These are phyloP conservation scores for Saprolegnia parasitica DNA, from an alignment of 352 stramenopile species.

Conservation along the genomic window DNA sequence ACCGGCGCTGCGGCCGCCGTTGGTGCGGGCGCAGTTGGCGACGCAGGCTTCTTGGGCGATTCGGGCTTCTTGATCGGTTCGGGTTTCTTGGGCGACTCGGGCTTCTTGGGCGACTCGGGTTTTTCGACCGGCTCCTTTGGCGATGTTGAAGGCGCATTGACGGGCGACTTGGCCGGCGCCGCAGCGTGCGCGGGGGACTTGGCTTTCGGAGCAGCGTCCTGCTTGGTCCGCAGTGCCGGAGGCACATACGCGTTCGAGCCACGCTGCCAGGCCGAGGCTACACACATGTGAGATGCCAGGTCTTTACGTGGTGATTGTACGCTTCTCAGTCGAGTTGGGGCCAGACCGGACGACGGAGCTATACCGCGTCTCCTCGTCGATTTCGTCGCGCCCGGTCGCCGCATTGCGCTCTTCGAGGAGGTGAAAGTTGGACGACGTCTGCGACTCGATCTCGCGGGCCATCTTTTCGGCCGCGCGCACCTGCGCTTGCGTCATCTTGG, in stretches of 20 bases:
- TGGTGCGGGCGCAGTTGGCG: neutral
- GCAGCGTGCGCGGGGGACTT: constrained; percentile 10
- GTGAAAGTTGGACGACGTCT: constrained; percentile 90
- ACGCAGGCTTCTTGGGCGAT: neutral
- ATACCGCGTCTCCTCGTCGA: constrained; percentile 95
- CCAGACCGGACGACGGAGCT: constrained; percentile 81
- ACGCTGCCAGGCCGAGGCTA: constrained; percentile 23
- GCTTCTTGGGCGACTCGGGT: constrained; percentile 22
- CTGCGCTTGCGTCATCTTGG: constrained; percentile 86
- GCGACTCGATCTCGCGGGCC: constrained; percentile 92
- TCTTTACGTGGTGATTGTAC: neutral
- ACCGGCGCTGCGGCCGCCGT: neutral
- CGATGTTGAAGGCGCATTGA: neutral
- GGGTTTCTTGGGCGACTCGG: constrained; percentile 4
- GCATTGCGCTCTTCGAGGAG: constrained; percentile 93
- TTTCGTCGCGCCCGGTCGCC: constrained; percentile 59
- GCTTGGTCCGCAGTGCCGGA: constrained; percentile 47
- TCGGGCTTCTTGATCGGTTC: neutral
- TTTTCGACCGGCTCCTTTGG: constrained; percentile 13
- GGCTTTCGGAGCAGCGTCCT: neutral
- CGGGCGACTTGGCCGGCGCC: neutral
- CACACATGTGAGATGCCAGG: neutral
- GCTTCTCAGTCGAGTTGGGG: constrained; percentile 34
- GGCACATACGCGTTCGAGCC: constrained; percentile 57
- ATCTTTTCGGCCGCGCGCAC: constrained; percentile 87